phyloP scores from a whole-genome alignment of 2,329 filamentous ascomycete species.

The Neonectria ditissima region DNA sequence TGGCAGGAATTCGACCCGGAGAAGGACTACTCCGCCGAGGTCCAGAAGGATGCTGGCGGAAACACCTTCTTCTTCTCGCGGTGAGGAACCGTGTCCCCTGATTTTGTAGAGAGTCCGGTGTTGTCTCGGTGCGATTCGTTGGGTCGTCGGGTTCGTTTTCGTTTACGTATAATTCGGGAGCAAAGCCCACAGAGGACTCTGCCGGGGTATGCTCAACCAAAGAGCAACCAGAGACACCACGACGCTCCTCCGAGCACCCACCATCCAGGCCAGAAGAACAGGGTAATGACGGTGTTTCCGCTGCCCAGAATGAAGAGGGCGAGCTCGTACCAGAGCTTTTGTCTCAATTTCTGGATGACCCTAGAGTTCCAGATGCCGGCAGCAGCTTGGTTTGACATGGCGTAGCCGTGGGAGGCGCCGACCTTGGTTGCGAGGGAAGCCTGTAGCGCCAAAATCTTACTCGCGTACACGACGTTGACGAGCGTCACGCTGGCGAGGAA shows the following conservation, averaged over 20 bases:
- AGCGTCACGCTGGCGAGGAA: conserved; percentile 47
- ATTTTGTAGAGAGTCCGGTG: conserved; percentile 11
- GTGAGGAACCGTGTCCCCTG: conserved; percentile 40
- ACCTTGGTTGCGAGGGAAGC: conserved; percentile 46
- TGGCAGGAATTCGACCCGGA: conserved; percentile 97
- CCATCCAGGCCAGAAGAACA: conserved; percentile 71
- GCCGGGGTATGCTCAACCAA: conserved; percentile 46
- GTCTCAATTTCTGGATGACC: conserved; percentile 52
- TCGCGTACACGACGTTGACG: conserved; percentile 39
- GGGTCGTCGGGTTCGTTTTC: conserved; percentile 22
- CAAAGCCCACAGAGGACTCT: conserved; percentile 21
- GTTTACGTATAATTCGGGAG: conserved; percentile 16
- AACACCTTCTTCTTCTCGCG: conserved; percentile 90
- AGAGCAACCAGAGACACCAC: conserved; percentile 50
- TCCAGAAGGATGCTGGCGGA: conserved; percentile 85
- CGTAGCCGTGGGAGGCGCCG: conserved; percentile 45
- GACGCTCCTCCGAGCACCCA: conserved; percentile 56
- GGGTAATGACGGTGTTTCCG: conserved; percentile 60
- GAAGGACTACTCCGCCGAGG: conserved; percentile 82
- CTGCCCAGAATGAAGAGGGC: conserved; percentile 63
- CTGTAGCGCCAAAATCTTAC: conserved; percentile 42
- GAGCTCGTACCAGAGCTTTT: conserved; percentile 64
- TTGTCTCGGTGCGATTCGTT: conserved; percentile 14
- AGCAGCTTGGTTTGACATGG: conserved; percentile 45
- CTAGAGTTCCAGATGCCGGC: conserved; percentile 54